phyloP scores from a whole-genome alignment of 345 rosid genomes.

The Populus deltoides region DNA sequence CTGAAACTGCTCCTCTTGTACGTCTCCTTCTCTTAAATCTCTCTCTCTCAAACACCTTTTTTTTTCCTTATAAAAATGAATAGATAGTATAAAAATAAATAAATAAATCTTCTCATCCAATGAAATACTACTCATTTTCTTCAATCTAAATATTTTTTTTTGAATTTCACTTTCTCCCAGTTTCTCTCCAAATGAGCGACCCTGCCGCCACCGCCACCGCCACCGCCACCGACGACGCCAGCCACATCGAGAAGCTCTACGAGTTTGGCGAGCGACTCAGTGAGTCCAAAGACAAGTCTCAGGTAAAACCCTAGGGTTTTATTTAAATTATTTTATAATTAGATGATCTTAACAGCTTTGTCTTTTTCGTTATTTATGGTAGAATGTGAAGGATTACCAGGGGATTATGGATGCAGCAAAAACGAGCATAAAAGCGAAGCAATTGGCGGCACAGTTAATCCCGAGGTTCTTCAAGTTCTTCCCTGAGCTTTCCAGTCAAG shows the following conservation, averaged over 20 bases:
- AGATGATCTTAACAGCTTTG: not conserved
- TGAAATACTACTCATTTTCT: not conserved
- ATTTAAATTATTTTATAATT: not conserved
- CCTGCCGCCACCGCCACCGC: slow-evolving; percentile 25
- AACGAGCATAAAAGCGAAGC: slow-evolving; percentile 80
- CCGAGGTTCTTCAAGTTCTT: slow-evolving; percentile 98
- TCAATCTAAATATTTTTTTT: not conserved
- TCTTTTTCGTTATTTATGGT: not conserved
- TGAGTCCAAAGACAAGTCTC: slow-evolving; percentile 92
- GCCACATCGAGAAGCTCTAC: slow-evolving; percentile 90
- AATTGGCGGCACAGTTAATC: slow-evolving; percentile 94
- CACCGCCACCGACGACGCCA: slow-evolving; percentile 53
- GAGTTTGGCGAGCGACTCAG: slow-evolving; percentile 93
- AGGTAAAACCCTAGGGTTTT: slow-evolving; percentile 50
- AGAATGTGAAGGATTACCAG: slow-evolving; percentile 83
- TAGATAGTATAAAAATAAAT: too few relatives aligned
- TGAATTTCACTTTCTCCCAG: slow-evolving; percentile 3
- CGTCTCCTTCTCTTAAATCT: not conserved
- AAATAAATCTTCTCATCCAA: not conserved
- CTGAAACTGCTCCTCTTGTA: not conserved
- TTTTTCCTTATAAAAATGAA: too few relatives aligned
- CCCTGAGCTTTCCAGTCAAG: slow-evolving; percentile 65
- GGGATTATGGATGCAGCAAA: slow-evolving; percentile 79
- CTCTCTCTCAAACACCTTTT: not conserved
- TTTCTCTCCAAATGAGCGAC: slow-evolving; percentile 51